Conservation (phyloP, 2,329 filamentous ascomycete species). For the Trichoderma citrinoviride region DNA sequence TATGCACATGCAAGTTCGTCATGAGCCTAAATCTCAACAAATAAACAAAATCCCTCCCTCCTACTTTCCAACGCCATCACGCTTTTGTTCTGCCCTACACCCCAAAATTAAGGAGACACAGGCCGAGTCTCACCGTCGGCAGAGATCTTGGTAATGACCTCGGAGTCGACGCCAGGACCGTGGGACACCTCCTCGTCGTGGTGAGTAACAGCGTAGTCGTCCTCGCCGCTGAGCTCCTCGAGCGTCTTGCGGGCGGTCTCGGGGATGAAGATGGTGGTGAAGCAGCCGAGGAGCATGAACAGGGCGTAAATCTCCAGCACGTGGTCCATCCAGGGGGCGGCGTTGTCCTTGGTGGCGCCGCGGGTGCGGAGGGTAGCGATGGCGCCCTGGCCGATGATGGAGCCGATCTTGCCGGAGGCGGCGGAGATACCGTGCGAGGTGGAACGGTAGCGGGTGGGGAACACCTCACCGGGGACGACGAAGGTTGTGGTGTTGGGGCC, state of each 20-base stretch:
- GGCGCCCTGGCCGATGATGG: conserved; percentile 57
- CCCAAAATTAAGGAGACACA: not conserved
- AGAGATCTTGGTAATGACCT: conserved; percentile 11
- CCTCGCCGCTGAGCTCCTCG: conserved; percentile 54
- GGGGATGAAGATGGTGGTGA: conserved; percentile 67
- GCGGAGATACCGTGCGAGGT: conserved; percentile 58
- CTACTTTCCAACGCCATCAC: not conserved
- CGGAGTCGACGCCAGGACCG: not conserved
- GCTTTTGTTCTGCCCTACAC: not conserved
- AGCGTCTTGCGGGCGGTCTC: conserved; percentile 74
- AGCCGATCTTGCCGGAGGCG: conserved; percentile 54
- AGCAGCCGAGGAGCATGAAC: conserved; percentile 72
- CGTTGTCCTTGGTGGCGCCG: conserved; percentile 40
- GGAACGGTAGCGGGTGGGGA: conserved; percentile 56
- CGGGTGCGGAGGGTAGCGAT: conserved; percentile 53
- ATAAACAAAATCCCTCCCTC: not conserved
- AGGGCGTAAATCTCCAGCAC: conserved; percentile 72
- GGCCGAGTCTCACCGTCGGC: conserved; percentile 8
- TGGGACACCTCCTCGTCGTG: not conserved
- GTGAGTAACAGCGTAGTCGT: conserved; percentile 31
- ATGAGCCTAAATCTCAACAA: not conserved
- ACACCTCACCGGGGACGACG: conserved; percentile 56
- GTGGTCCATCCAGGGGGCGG: conserved; percentile 69
- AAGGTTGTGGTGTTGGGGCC: conserved; percentile 57
- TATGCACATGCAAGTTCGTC: conserved; percentile 4